Evolutionary conservation across 148 eudicot species (phyloP).

Genomic region (Amaranthus hypochondriacus): DNA sequence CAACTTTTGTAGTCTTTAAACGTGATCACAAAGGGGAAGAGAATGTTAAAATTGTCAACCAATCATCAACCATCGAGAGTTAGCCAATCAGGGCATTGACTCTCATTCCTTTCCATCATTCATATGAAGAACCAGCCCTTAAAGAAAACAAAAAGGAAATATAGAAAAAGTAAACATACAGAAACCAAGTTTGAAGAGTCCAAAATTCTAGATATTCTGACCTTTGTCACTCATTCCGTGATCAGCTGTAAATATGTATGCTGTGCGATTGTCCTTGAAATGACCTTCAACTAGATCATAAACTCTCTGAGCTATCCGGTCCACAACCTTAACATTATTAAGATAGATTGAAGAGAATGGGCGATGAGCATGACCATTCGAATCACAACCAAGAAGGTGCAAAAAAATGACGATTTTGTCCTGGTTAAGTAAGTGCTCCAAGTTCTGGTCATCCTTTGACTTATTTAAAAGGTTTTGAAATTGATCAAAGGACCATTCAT

Average conservation of each 20-base stretch:
- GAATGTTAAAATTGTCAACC: neutral
- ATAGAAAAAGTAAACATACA: neutral
- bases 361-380: constrained; percentile 96
- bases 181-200: constrained; percentile 3
- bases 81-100: neutral
- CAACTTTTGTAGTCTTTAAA: no score
- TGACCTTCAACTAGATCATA: constrained; percentile 69
- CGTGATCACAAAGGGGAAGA: neutral
- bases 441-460: constrained; percentile 64
- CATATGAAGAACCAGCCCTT: neutral
- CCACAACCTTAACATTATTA: constrained; percentile 93
- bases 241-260: constrained; percentile 94
- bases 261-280: constrained; percentile 79
- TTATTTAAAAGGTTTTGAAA: constrained; percentile 72
- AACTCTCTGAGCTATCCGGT: constrained; percentile 80
- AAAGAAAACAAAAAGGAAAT: neutral
- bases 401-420: constrained; percentile 73
- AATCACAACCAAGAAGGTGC: constrained; percentile 96
- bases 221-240: constrained; percentile 99
- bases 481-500: constrained; percentile 98
- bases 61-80: neutral
- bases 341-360: constrained; percentile 91
- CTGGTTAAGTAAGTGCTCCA: constrained; percentile 64
- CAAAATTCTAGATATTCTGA: constrained; percentile 42
- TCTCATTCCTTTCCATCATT: neutral